Evolutionary conservation across 306 rosid species (phyloP), one percentile per base, ranked within the genome.

Genomic region (Inga laurina): DNA sequence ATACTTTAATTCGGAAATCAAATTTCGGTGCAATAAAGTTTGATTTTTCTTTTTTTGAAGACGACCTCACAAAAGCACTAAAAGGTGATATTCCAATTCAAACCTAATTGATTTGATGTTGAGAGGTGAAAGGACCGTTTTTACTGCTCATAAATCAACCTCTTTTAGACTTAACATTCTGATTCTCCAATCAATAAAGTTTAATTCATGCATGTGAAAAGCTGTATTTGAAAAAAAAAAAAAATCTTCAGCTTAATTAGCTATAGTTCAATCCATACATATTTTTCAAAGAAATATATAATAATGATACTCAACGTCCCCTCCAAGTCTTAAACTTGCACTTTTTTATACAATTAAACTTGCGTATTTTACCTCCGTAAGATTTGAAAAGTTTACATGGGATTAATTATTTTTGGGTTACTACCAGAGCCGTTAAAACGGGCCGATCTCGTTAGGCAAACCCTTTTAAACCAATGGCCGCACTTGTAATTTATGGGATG

Each of bases 401-500:
- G 71, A 15, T 65, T 15, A 15, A 32, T 65, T 65, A 65, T 32
- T 30, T 65, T 65, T 30, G 22, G 32, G 2, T 8, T 22, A 4
- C 7, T 39, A 39, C 0, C 6, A 39, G 8, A 39, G 6, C 8
- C 0, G 1, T 39, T 0, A 39, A 39, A 39, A 39, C 0, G 0
- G 8, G 8, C 0, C 0, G 41, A 5, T 0, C 0, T 5, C 0
- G 7, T 5, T 0, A 0, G 0, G 41, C 0, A 1, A 3, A 0
- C 1, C 0, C 7, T 37, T 37, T 37, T 37, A 37, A 35, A 3
- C 4, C 4, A 35, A 3, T 3, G 37, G 37, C 4, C 5, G 37
- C 0, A 7, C 41, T 37, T 37, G 4, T 37, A 39, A 6, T 6
- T 39, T 39, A 39, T 39, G 43, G 8, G 6, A 1, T 39, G 6